Percentiles rank a stretch among this genome's conserved stretches.
These are phyloP conservation scores for Yamadazyma friedrichii DNA, from an alignment of 1,139 yeast species.

Conservation along the genomic window DNA sequence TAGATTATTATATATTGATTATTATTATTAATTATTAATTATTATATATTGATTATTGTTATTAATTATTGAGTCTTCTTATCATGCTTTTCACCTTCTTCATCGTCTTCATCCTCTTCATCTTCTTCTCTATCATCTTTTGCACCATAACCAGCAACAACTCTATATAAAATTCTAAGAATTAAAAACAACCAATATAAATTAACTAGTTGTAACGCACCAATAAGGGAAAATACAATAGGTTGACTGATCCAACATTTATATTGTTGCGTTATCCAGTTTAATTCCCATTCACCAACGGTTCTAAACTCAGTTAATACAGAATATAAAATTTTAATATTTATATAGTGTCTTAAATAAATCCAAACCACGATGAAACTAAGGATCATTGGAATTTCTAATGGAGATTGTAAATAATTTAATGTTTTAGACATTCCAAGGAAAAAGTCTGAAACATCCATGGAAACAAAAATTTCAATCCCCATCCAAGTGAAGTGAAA, in stretches of 20 bases:
- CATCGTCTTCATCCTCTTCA: slow-evolving; percentile 61
- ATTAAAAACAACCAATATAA: slow-evolving; percentile 85
- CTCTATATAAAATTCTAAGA: slow-evolving; percentile 70
- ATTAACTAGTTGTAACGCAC: slow-evolving; percentile 82
- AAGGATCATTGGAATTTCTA: slow-evolving; percentile 66
- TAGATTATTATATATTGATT: no score
- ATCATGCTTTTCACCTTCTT: slow-evolving; percentile 46
- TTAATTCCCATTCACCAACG: slow-evolving; percentile 76
- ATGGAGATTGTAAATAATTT: slow-evolving; percentile 71
- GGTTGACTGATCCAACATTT: slow-evolving; percentile 95
- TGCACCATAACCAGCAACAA: slow-evolving; percentile 54
- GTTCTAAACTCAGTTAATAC: slow-evolving; percentile 82
- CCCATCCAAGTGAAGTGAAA: slow-evolving; percentile 98
- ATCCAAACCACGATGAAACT: slow-evolving; percentile 74
- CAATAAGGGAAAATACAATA: slow-evolving; percentile 74
- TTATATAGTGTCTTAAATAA: slow-evolving; percentile 84
- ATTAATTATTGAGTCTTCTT: slow-evolving; percentile 20
- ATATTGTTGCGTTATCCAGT: slow-evolving; percentile 92
- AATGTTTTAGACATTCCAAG: slow-evolving; percentile 79
- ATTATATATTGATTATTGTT: neutral
- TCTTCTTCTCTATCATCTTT: slow-evolving; percentile 91
- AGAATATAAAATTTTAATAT: slow-evolving; percentile 80
- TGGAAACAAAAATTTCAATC: slow-evolving; percentile 81
- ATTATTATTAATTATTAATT: neutral
- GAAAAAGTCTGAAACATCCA: slow-evolving; percentile 94